A percentile compares a stretch with the other conserved stretches of the same genome.
Conservation (phyloP, 2,329 filamentous ascomycete species). For the Scytalidium sp. region DNA sequence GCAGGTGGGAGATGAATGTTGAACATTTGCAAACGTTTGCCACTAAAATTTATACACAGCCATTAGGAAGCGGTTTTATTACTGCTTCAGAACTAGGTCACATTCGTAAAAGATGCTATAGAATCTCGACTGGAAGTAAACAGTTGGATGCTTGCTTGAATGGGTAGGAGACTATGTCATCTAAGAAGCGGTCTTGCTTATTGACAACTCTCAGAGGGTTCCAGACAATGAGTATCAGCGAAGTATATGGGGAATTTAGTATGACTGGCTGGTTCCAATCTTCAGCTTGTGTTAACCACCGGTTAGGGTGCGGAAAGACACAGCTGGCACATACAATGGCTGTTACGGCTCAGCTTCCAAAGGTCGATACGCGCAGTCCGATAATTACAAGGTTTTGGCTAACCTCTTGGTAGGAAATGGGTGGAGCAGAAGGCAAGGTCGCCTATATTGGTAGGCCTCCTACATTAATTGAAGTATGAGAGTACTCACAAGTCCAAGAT, state of each 20-base stretch:
- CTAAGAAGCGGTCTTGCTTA: neutral
- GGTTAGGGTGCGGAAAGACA: conserved; percentile 60
- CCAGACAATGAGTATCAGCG: conserved; percentile 68
- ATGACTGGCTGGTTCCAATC: conserved; percentile 9
- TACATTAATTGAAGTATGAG: neutral
- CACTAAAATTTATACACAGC: conserved; percentile 35
- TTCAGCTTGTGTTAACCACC: conserved; percentile 1
- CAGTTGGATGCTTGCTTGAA: conserved; percentile 63
- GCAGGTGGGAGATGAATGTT: conserved; percentile 20
- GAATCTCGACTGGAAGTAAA: conserved; percentile 68
- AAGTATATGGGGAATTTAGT: conserved; percentile 59
- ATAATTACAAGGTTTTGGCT: neutral
- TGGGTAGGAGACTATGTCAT: conserved; percentile 39
- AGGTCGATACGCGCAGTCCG: conserved; percentile 23
- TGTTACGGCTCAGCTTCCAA: conserved; percentile 56
- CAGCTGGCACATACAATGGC: conserved; percentile 68
- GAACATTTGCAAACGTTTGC: neutral
- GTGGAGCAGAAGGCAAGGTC: conserved; percentile 66
- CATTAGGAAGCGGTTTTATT: conserved; percentile 57
- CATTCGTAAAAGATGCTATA: conserved; percentile 59
- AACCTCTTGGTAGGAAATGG: conserved; percentile 44
- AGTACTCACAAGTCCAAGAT: conserved; percentile 27
- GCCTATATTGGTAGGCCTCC: conserved; percentile 58
- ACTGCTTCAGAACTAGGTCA: conserved; percentile 63
- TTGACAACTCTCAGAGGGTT: conserved; percentile 48